Conservation (phyloP, 169 alveolate species). For the Plasmodium relictum region DNA sequence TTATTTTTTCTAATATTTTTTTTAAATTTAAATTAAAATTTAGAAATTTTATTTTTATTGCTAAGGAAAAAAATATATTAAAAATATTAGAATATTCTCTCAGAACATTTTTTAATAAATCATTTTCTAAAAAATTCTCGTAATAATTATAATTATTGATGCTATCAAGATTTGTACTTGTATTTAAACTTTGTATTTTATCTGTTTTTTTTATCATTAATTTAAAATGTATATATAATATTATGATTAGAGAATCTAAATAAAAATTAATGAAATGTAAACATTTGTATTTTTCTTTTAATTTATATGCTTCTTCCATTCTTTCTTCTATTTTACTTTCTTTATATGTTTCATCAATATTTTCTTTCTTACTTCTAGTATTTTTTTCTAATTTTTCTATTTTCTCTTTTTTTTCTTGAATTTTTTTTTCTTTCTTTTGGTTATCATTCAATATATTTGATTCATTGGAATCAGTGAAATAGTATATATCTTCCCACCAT, state of each 20-base stretch:
- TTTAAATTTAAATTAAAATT: neutral
- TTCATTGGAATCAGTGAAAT: slow-evolving; percentile 5
- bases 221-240: slow-evolving; percentile 5
- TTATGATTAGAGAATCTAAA: slow-evolving; percentile 20
- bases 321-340: neutral
- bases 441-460: neutral
- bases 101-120: slow-evolving; percentile 18
- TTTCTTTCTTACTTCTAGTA: neutral
- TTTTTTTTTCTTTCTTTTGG: neutral
- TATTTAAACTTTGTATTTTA: neutral
- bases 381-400: neutral
- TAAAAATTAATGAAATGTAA: slow-evolving; percentile 39
- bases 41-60: slow-evolving; percentile 17
- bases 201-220: neutral
- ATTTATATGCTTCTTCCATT: neutral
- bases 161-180: neutral
- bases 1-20: slow-evolving; percentile 23
- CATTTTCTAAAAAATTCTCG: slow-evolving; percentile 3
- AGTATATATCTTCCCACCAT: slow-evolving; percentile 31
- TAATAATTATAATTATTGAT: neutral
- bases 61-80: slow-evolving; percentile 23
- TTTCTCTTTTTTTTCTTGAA: neutral
- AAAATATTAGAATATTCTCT: slow-evolving; percentile 15
- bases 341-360: neutral
- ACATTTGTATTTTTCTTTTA: slow-evolving; percentile 14